Evolutionary conservation across 306 rosid species (phyloP), one percentile per base, ranked within the genome.

Genomic region (Citrullus amarus): DNA sequence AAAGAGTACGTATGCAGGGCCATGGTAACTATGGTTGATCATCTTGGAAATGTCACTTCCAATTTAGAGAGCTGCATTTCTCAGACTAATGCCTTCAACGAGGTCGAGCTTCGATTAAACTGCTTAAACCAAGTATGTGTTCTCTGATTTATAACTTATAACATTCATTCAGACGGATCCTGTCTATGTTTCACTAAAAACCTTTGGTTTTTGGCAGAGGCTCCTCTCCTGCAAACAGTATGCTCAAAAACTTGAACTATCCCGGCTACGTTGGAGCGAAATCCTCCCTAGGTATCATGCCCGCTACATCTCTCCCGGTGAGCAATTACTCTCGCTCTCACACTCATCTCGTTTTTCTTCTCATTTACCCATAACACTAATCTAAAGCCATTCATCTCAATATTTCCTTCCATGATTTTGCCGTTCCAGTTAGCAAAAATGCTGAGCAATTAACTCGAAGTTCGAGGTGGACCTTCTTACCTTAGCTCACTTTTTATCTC

Each of bases 41-140:
- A 94, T 89, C 91, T 94, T 70, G 98, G 97, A 75, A 86, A 85
- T 22, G 93, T 92, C 70, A 92, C 98, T 4, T 82, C 90, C 25
- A 91, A 85, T 75, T 86, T 92, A 32, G 86, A 87, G 44, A 76
- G 82, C 76, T 85, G 82, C 80, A 76, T 95, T 82, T 92, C 96
- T 79, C 84, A 89, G 54, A 83, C 88, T 17, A 81, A 84, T 70
- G 79, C 83, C 17, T 89, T 89, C 85, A 86, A 90, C 6, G 91
- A 89, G n/a, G 79, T 93, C 8, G 92, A 92, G 61, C 79, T 85
- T 25, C 86, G 89, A 80, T 83, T 92, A 36, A 79, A 88, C 50
- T 88, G 87, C 85, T 88, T 95, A 82, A 88, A 87, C 81, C 98
- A 92, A 84, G 97, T 94, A 67, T 79, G 80, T 50, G 18, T 36